These are phyloP conservation scores for Pelagomonas calceolata DNA, from an alignment of 108 stramenopile genomes.

Conservation along the genomic window DNA sequence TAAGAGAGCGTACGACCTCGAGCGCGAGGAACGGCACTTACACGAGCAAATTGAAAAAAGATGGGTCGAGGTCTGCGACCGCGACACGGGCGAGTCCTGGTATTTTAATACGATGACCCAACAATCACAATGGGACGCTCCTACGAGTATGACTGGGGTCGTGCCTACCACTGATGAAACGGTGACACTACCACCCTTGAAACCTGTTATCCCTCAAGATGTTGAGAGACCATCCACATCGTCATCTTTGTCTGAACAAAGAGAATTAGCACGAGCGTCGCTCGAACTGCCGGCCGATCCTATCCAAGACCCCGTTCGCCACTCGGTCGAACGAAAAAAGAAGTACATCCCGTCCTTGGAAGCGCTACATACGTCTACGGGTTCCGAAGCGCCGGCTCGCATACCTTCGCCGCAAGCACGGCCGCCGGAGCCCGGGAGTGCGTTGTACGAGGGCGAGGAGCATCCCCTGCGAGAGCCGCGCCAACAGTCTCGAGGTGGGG, in stretches of 20 bases:
- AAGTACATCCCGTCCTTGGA: background rate
- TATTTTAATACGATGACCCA: conserved; percentile 42
- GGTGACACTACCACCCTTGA: conserved; percentile 11
- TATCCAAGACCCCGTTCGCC: no score
- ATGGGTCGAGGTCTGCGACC: conserved; percentile 39
- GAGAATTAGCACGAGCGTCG: background rate
- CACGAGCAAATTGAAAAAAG: conserved; percentile 12
- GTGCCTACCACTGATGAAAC: conserved; percentile 11
- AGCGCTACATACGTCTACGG: background rate
- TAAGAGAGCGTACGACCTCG: background rate
- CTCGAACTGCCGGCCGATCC: background rate
- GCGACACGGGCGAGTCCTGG: conserved; percentile 39
- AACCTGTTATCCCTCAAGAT: background rate
- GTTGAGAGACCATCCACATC: background rate
- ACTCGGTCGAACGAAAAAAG: no score
- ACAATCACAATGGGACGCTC: conserved; percentile 36
- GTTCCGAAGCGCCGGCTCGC: background rate
- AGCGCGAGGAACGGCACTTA: background rate
- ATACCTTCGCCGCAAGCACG: background rate
- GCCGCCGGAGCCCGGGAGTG: background rate
- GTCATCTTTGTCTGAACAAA: background rate
- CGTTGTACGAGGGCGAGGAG: background rate
- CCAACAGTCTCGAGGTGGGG: no score
- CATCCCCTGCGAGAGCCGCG: background rate
- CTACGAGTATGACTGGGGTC: conserved; percentile 19